Evolutionary conservation across 257 asterid genomes (phyloP).

Genomic region (Linderniella brevidens): DNA sequence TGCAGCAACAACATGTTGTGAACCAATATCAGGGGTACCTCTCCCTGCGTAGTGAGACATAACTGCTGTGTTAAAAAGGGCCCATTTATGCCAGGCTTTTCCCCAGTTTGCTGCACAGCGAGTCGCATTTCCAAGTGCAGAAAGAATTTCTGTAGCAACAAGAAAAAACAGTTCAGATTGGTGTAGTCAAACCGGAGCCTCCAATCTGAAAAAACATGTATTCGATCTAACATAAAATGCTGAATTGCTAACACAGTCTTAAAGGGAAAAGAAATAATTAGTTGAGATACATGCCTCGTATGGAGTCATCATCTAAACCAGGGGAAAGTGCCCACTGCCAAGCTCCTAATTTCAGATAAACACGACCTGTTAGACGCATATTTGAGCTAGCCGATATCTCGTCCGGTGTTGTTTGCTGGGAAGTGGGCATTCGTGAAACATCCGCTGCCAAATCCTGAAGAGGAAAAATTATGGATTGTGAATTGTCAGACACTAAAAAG

Average conservation of each 20-base stretch:
- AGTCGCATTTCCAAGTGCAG: slow-evolving; percentile 75
- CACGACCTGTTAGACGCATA: slow-evolving; percentile 75
- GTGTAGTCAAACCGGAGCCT: too few species aligned
- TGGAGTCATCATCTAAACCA: slow-evolving; percentile 79
- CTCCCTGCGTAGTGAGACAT: slow-evolving; percentile 88
- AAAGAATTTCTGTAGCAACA: slow-evolving; percentile 57
- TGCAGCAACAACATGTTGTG: slow-evolving; percentile 86
- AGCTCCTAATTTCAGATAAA: slow-evolving; percentile 66
- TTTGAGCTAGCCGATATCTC: slow-evolving; percentile 39
- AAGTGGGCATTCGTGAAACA: slow-evolving; percentile 45
- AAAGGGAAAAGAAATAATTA: not conserved
- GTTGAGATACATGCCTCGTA: slow-evolving; percentile 38
- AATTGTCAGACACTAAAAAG: too few species aligned
- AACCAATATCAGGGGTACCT: slow-evolving; percentile 50
- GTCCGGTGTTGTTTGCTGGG: slow-evolving; percentile 47
- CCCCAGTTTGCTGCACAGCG: slow-evolving; percentile 82
- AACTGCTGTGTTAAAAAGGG: slow-evolving; percentile 93
- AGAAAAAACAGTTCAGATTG: slow-evolving; percentile 6
- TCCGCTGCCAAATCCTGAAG: slow-evolving; percentile 77
- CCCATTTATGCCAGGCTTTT: slow-evolving; percentile 99
- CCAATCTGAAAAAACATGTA: too few species aligned
- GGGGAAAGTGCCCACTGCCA: slow-evolving; percentile 98
- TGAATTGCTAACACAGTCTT: too few species aligned
- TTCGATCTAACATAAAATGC: too few species aligned
- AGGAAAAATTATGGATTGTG: too few species aligned